A percentile compares a stretch with the other conserved stretches of the same genome.
Conservation (phyloP, 768 basidiomycete genomes). For the Scleroderma citrinum region DNA sequence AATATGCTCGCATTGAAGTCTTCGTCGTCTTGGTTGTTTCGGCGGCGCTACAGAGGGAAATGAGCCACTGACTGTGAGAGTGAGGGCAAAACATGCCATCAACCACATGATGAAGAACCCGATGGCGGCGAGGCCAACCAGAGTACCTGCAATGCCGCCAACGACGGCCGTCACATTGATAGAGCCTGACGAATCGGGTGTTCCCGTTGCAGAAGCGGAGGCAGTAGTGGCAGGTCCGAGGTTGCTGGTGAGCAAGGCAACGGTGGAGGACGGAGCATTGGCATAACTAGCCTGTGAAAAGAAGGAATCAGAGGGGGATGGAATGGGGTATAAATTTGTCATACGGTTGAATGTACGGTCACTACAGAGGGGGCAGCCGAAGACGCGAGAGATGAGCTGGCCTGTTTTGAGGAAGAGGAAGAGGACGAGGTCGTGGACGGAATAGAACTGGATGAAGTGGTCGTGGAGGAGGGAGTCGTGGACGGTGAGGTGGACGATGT, state of each 20-base stretch:
- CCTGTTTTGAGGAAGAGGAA: not conserved
- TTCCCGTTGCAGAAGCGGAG: conserved; percentile 11
- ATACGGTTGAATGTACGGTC: conserved; percentile 1
- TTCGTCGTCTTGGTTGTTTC: conserved; percentile 28
- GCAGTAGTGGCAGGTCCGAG: conserved; percentile 1
- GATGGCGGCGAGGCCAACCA: conserved; percentile 36
- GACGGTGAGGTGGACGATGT: conserved; percentile 3
- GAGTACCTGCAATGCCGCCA: conserved; percentile 41
- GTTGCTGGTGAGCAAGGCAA: not conserved
- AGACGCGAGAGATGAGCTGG: conserved; percentile 6
- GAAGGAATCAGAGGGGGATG: not conserved
- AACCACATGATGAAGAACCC: conserved; percentile 41
- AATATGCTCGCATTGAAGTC: conserved; percentile 55
- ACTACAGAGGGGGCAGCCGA: conserved; percentile 4
- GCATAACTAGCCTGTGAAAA: not conserved
- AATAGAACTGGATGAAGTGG: conserved; percentile 1
- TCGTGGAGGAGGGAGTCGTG: conserved; percentile 10
- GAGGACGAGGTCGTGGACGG: conserved; percentile 1
- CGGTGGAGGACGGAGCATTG: not conserved
- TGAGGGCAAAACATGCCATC: conserved; percentile 31
- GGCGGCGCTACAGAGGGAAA: conserved; percentile 34
- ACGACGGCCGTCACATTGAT: conserved; percentile 26
- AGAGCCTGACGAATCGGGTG: conserved; percentile 32
- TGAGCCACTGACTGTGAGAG: not conserved
- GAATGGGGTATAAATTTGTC: not conserved